Evolutionary conservation across 495 filamentous ascomycete species (phyloP).

Genomic region (Rhizodiscina lignyota): DNA sequence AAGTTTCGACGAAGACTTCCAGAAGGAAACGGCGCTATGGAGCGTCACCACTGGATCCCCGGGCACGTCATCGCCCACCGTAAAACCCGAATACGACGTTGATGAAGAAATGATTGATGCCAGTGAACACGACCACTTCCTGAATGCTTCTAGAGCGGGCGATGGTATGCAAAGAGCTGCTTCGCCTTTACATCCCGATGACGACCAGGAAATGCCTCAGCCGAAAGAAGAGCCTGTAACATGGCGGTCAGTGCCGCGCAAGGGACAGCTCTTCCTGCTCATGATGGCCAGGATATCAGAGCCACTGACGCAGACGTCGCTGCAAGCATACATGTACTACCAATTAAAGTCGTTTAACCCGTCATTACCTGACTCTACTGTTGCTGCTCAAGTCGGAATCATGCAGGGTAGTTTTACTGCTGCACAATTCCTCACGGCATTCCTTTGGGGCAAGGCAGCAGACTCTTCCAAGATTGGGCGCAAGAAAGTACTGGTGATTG

Average conservation of each 20-base stretch:
- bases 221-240: slow-evolving; percentile 17
- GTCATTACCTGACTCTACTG: slow-evolving; percentile 23
- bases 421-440: slow-evolving; percentile 72
- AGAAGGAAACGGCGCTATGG: too few species aligned
- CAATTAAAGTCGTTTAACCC: slow-evolving; percentile 34
- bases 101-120: too few species aligned
- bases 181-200: too few species aligned
- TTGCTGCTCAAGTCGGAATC: slow-evolving; percentile 63
- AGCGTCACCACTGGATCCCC: too few species aligned
- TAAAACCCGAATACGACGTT: too few species aligned
- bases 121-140: too few species aligned
- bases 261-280: slow-evolving; percentile 58
- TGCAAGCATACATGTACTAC: slow-evolving; percentile 48
- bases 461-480: slow-evolving; percentile 55
- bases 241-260: slow-evolving; percentile 41
- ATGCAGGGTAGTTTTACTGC: slow-evolving; percentile 67
- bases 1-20: too few species aligned
- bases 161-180: too few species aligned
- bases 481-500: slow-evolving; percentile 63
- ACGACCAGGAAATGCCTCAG: too few species aligned
- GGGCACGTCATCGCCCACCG: too few species aligned
- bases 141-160: too few species aligned
- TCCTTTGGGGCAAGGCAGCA: slow-evolving; percentile 64
- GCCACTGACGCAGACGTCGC: slow-evolving; percentile 59
- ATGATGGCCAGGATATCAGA: slow-evolving; percentile 62